Conservation (phyloP, 2,329 filamentous ascomycete species). For the Sphaerostilbella broomeana region DNA sequence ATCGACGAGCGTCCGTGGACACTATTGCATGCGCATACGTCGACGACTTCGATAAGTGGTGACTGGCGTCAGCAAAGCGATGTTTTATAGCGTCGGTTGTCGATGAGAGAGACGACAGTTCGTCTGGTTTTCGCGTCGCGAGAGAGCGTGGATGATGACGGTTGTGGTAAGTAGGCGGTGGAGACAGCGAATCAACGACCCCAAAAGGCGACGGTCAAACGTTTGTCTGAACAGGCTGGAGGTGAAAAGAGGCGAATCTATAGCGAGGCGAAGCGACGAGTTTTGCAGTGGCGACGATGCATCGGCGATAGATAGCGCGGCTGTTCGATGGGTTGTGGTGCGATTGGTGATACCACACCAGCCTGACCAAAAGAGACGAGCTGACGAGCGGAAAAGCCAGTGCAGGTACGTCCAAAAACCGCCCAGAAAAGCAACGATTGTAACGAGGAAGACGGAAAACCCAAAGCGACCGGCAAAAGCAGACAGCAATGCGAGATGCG, state of each 20-base stretch:
- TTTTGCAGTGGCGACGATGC: constrained; percentile 19
- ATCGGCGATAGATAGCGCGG: constrained; percentile 20
- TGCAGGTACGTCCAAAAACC: too few relatives aligned
- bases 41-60: constrained; percentile 8
- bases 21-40: constrained; percentile 44
- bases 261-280: constrained; percentile 17
- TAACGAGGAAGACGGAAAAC: background rate
- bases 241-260: constrained; percentile 13
- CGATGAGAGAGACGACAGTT: constrained; percentile 12
- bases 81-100: too few relatives aligned
- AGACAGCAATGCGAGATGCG: constrained; percentile 6
- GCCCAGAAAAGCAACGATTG: too few relatives aligned
- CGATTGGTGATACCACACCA: constrained; percentile 14
- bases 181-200: constrained; percentile 1
- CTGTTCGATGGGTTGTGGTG: constrained; percentile 13
- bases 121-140: constrained; percentile 13
- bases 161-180: constrained; percentile 15
- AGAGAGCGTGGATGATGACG: constrained; percentile 11
- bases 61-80: constrained; percentile 4
- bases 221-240: constrained; percentile 10
- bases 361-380: constrained; percentile 9
- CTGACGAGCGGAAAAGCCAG: constrained; percentile 5
- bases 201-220: constrained; percentile 9
- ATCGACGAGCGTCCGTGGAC: constrained; percentile 41
- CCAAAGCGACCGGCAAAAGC: background rate